A percentile compares a stretch with the other conserved stretches of the same genome.
Conservation (phyloP, 2,329 filamentous ascomycete genomes). For the Knoxdaviesia capensis region DNA sequence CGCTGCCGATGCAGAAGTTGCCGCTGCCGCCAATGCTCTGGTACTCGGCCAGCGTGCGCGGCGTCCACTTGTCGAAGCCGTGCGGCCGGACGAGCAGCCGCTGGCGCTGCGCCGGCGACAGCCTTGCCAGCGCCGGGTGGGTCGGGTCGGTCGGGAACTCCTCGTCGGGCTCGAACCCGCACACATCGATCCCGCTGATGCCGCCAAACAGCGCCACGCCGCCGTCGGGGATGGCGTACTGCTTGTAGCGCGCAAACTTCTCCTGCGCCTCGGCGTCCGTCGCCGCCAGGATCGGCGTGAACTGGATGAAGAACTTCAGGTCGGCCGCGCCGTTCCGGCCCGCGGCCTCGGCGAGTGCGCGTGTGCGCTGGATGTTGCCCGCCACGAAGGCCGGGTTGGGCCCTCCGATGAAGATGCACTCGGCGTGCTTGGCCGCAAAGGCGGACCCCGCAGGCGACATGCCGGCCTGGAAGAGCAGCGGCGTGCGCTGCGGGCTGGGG, state of each 20-base stretch:
- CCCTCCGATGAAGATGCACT: slow-evolving; percentile 41
- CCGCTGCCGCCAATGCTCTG: slow-evolving; percentile 20
- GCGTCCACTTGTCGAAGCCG: slow-evolving; percentile 13
- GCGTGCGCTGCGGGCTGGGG: slow-evolving; percentile 41
- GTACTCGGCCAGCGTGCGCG: slow-evolving; percentile 16
- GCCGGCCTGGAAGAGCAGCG: slow-evolving; percentile 43
- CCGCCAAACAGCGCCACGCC: slow-evolving; percentile 44
- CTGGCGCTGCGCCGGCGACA: slow-evolving; percentile 27
- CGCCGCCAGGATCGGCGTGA: slow-evolving; percentile 37
- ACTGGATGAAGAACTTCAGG: slow-evolving; percentile 38
- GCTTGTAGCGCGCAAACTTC: slow-evolving; percentile 26
- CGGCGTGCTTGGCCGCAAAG: slow-evolving; percentile 43
- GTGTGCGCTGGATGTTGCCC: slow-evolving; percentile 35
- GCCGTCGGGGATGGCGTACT: slow-evolving; percentile 35
- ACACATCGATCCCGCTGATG: slow-evolving; percentile 45
- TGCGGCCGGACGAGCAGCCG: slow-evolving; percentile 13
- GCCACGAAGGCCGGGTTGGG: slow-evolving; percentile 33
- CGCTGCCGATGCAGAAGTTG: slow-evolving; percentile 15
- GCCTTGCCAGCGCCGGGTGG: slow-evolving; percentile 29
- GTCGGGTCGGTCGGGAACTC: slow-evolving; percentile 39
- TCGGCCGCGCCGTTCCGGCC: slow-evolving; percentile 27
- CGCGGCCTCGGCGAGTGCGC: slow-evolving; percentile 26
- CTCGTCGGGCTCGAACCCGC: slow-evolving; percentile 39
- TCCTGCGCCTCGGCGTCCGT: slow-evolving; percentile 36
- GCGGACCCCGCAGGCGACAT: slow-evolving; percentile 37